phyloP scores from a whole-genome alignment of 768 basidiomycete genomes.

The Leccinum disarticulatum region DNA sequence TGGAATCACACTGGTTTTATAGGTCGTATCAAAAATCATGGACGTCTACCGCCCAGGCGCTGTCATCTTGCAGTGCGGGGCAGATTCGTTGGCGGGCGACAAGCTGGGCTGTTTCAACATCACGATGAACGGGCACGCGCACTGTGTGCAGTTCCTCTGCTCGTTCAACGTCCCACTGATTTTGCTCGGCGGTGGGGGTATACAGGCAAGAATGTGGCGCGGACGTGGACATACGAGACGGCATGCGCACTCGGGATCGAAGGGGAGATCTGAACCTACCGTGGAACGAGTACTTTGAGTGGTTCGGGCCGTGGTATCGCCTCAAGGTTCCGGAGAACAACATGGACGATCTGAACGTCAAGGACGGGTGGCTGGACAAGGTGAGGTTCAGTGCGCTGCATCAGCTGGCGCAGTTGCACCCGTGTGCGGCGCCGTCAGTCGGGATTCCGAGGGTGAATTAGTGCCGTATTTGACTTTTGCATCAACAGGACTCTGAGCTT shows the following conservation, averaged over 20 bases:
- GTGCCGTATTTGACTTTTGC: neutral
- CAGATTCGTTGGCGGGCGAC: constrained; percentile 93
- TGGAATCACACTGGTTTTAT: neutral
- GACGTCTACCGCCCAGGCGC: constrained; percentile 87
- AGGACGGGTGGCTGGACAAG: constrained; percentile 74
- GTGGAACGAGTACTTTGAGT: constrained; percentile 92
- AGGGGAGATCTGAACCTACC: constrained; percentile 73
- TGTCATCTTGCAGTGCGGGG: constrained; percentile 92
- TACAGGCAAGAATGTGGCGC: constrained; percentile 86
- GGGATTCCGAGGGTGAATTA: constrained; percentile 62
- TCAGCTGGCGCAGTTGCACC: constrained; percentile 52
- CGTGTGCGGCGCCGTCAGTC: constrained; percentile 78
- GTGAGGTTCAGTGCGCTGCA: constrained; percentile 67
- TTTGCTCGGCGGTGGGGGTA: constrained; percentile 96
- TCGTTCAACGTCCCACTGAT: constrained; percentile 83
- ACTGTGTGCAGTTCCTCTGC: constrained; percentile 87
- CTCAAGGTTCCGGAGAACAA: constrained; percentile 90
- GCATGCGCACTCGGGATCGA: constrained; percentile 89
- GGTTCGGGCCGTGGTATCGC: constrained; percentile 94
- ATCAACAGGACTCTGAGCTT: neutral
- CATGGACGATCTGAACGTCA: constrained; percentile 90
- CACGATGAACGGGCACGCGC: constrained; percentile 92
- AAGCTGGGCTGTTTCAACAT: constrained; percentile 93
- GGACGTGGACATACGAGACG: constrained; percentile 96
- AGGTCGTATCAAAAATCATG: constrained; percentile 84